Evolutionary conservation across 176 grass and related monocot genomes (phyloP), one percentile per base, ranked within the genome.

Genomic region (Bolboschoenus planiculmis): DNA sequence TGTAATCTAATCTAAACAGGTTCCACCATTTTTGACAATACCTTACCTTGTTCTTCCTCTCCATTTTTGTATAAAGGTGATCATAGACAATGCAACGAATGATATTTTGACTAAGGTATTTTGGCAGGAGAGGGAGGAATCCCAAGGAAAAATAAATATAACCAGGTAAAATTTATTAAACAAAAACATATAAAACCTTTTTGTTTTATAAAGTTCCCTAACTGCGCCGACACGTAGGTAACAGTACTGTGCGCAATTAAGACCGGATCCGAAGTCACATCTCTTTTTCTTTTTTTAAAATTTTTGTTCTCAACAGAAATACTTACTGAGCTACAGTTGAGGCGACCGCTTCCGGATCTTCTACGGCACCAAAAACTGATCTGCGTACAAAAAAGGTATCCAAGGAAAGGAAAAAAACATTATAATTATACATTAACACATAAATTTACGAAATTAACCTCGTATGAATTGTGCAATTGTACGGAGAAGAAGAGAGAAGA

Each of bases 321-420:
- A 82, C 85, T 57, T 53, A 87, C 85, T 82, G 79, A 24, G 36
- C 30, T 4, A 87, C 85, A 56, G 71, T 82, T n/a, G 85, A 73
- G 23, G 85, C 85, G 46, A 87, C 24, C 4, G 34, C 50, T 54
- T 87, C 85, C 4, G 85, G 85, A 60, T 87, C 65, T 35, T 82
- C 78, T 36, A 83, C 85, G 33, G 85, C 85, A 4, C 78, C 85
- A n/a, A 36, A 61, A 20, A 87, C 79, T 27, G 65, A 35, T 63
- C 85, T 53, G 85, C 14, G 18, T 6, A 23, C 14, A 56, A 21
- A 35, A 50, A 39, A 48, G 61, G 64, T 58, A 74, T 81, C 63
- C 85, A 86, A 81, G 21, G 21, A 26, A 81, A 80, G 10, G 35
- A 36, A 20, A 30, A 18, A 21, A 39, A 46, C 18, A 27, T 53